A percentile compares a stretch with the other conserved stretches of the same genome.
Conservation (phyloP, 331 rosid genomes). For the Erythrophleum ivorense region DNA sequence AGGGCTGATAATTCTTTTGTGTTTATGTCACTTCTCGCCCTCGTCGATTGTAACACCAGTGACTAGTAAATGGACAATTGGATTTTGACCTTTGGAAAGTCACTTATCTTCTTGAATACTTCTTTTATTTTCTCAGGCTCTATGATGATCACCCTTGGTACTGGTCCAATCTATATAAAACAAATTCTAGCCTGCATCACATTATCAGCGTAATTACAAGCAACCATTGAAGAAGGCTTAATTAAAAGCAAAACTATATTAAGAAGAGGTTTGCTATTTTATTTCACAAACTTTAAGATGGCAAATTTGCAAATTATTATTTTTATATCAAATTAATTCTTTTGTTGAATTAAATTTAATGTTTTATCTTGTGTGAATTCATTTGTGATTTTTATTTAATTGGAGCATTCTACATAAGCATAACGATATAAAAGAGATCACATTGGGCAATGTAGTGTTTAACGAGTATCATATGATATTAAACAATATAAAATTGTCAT, state of each 20-base stretch:
- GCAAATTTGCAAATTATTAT: too few relatives aligned
- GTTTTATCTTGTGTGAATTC: too few relatives aligned
- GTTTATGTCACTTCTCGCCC: constrained; percentile 41
- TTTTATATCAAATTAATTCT: too few relatives aligned
- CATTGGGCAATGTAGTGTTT: too few relatives aligned
- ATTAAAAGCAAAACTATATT: background rate
- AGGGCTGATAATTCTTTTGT: constrained; percentile 46
- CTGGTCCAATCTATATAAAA: constrained; percentile 42
- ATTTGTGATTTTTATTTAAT: too few relatives aligned
- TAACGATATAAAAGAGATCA: too few relatives aligned
- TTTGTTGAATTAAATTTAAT: too few relatives aligned
- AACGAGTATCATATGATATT: too few relatives aligned
- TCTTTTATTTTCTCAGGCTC: constrained; percentile 40
- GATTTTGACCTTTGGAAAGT: constrained; percentile 34
- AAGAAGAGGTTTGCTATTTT: background rate
- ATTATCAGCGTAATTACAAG: background rate
- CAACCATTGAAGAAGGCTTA: background rate
- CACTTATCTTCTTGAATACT: constrained; percentile 11
- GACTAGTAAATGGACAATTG: background rate
- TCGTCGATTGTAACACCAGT: constrained; percentile 31
- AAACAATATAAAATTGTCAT: too few relatives aligned
- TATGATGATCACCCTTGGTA: constrained; percentile 31
- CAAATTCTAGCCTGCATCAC: constrained; percentile 37
- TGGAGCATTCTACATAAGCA: too few relatives aligned
- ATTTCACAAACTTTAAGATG: too few relatives aligned